These are phyloP conservation scores for Tetrahymena borealis DNA, from an alignment of 73 alveolate genomes.

Conservation along the genomic window DNA sequence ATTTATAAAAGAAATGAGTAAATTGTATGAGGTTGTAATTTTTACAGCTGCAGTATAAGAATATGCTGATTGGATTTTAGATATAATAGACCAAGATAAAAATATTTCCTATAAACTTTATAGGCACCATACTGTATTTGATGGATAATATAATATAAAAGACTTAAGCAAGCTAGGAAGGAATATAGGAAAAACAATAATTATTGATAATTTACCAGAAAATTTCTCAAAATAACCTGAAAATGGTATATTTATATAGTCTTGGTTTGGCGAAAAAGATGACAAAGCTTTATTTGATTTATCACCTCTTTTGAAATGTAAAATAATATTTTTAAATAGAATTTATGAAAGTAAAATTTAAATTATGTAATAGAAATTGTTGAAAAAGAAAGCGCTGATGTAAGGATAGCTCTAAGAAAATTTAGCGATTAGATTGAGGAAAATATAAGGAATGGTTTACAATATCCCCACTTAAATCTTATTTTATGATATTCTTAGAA, in stretches of 20 bases:
- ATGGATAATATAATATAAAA: conserved; percentile 77
- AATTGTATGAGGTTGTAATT: conserved; percentile 89
- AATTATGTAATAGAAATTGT: conserved; percentile 71
- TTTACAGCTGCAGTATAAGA: conserved; percentile 96
- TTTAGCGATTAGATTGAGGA: conserved; percentile 66
- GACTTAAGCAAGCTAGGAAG: conserved; percentile 93
- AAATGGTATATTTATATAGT: conserved; percentile 91
- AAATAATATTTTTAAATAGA: not conserved
- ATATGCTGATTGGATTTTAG: conserved; percentile 93
- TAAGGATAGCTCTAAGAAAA: conserved; percentile 74
- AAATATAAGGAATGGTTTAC: not conserved
- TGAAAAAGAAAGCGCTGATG: conserved; percentile 80
- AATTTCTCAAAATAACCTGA: conserved; percentile 84
- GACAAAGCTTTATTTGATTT: conserved; percentile 90
- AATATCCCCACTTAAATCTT: not conserved
- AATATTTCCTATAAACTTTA: conserved; percentile 72
- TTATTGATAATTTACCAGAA: conserved; percentile 95
- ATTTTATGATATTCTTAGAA: not conserved
- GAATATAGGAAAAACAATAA: conserved; percentile 78
- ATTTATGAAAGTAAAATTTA: not conserved
- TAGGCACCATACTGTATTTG: conserved; percentile 85
- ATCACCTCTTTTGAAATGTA: conserved; percentile 65
- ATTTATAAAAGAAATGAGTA: conserved; percentile 85
- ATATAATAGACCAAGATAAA: conserved; percentile 68
- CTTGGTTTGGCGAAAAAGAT: conserved; percentile 85